A percentile compares a stretch with the other conserved stretches of the same genome.
Conservation (phyloP, 1,284 basidiomycete genomes). For the Cryptococcus deneoformans region DNA sequence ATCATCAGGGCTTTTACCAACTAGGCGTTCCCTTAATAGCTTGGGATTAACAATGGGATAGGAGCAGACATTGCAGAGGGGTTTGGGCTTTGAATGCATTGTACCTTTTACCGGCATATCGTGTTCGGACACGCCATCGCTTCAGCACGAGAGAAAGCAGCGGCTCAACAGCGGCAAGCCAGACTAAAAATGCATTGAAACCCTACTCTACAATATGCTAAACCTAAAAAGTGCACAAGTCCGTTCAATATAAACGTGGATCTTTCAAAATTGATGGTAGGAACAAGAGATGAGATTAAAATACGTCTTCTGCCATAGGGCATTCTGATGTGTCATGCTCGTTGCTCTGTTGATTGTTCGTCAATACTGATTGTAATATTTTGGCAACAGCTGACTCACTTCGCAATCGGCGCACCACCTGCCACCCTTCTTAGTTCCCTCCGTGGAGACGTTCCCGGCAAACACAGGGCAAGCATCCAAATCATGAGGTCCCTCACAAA, state of each 20-base stretch:
- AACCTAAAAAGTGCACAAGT: too few relatives aligned
- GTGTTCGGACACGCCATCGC: too few relatives aligned
- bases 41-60: background rate
- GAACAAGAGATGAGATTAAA: constrained; percentile 15
- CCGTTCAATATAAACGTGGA: too few relatives aligned
- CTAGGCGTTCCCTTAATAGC: constrained; percentile 46
- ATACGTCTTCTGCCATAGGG: constrained; percentile 47
- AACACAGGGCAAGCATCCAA: constrained; percentile 49
- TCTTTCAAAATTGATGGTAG: too few relatives aligned
- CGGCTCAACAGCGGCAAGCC: too few relatives aligned
- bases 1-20: constrained; percentile 87
- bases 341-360: constrained; percentile 27
- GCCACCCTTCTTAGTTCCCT: constrained; percentile 22
- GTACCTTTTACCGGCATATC: too few relatives aligned
- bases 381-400: constrained; percentile 24
- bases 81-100: too few relatives aligned
- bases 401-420: constrained; percentile 49
- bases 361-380: background rate
- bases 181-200: too few relatives aligned
- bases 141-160: too few relatives aligned
- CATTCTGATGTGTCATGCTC: constrained; percentile 47
- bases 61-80: background rate
- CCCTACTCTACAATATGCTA: too few relatives aligned
- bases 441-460: constrained; percentile 27
- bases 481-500: constrained; percentile 48